phyloP scores from a whole-genome alignment of 225 moss, liverwort and hornwort genomes.

The Physcomitrellopsis africana region DNA sequence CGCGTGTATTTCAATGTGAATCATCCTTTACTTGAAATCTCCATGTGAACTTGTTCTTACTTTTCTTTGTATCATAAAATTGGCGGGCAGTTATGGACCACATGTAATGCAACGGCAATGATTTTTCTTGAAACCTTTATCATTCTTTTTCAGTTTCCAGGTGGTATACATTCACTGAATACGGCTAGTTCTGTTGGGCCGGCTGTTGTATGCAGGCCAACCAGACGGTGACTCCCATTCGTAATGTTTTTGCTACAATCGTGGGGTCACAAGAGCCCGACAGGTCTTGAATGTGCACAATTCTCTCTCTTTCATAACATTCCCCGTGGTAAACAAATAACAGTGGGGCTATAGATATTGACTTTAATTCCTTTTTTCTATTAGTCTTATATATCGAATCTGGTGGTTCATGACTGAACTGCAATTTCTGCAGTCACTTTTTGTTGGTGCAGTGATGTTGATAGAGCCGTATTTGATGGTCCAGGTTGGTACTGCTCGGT shows the following conservation, averaged over 20 bases:
- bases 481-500: constrained; percentile 71
- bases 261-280: constrained; percentile 60
- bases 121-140: neutral
- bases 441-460: constrained; percentile 19
- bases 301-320: neutral
- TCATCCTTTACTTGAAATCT: constrained; percentile 5
- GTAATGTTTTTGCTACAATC: constrained; percentile 62
- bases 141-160: neutral
- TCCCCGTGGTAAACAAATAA: neutral
- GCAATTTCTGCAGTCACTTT: neutral
- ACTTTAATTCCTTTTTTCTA: neutral
- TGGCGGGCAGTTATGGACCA: too few relatives aligned
- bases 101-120: too few relatives aligned
- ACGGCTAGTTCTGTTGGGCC: constrained; percentile 14
- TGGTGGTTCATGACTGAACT: constrained; percentile 25
- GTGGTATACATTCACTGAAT: constrained; percentile 15
- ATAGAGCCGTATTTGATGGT: constrained; percentile 15
- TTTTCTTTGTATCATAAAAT: too few relatives aligned
- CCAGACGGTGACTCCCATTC: constrained; percentile 56
- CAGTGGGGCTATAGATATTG: constrained; percentile 2
- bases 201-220: constrained; percentile 51
- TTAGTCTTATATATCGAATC: constrained; percentile 6
- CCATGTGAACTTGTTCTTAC: too few relatives aligned
- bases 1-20: neutral
- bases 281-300: constrained; percentile 42